These are phyloP conservation scores for Xanthoconium purpureum DNA, from an alignment of 768 basidiomycete species.

Conservation along the genomic window DNA sequence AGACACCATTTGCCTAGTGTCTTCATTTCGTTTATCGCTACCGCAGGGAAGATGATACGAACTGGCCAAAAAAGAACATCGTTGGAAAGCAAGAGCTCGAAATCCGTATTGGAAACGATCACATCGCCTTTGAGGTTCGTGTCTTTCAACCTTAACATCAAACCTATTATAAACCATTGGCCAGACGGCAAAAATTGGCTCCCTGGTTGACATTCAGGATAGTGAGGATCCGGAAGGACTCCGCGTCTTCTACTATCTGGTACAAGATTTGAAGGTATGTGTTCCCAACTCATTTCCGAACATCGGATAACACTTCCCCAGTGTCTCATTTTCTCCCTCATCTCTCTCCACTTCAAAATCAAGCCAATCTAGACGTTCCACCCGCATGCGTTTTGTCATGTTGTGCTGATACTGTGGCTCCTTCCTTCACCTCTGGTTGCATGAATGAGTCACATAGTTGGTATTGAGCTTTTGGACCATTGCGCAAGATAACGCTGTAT, in stretches of 20 bases:
- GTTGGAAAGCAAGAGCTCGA: conserved; percentile 98
- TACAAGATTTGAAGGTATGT: conserved; percentile 92
- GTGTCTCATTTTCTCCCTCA: conserved; percentile 98
- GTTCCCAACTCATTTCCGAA: neutral
- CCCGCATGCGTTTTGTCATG: neutral
- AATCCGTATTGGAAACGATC: conserved; percentile 89
- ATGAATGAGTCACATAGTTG: conserved; percentile 9
- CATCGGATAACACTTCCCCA: conserved; percentile 32
- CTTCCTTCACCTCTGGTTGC: neutral
- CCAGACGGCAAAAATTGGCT: conserved; percentile 97
- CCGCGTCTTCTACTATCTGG: conserved; percentile 96
- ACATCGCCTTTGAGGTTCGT: conserved; percentile 93
- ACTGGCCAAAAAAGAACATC: conserved; percentile 99
- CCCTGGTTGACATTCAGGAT: conserved; percentile 93
- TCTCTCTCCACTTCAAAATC: conserved; percentile 99
- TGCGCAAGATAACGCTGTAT: conserved; percentile 29
- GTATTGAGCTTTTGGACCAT: conserved; percentile 3
- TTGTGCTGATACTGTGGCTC: neutral
- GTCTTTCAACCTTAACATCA: neutral
- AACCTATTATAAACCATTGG: neutral
- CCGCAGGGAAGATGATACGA: conserved; percentile 91
- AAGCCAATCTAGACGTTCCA: conserved; percentile 76
- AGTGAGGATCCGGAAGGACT: conserved; percentile 97
- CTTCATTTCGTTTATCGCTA: neutral
- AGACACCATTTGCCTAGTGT: neutral